Evolutionary conservation across 1,139 yeast genomes (phyloP).

Genomic region (Kodamaea suecica): DNA sequence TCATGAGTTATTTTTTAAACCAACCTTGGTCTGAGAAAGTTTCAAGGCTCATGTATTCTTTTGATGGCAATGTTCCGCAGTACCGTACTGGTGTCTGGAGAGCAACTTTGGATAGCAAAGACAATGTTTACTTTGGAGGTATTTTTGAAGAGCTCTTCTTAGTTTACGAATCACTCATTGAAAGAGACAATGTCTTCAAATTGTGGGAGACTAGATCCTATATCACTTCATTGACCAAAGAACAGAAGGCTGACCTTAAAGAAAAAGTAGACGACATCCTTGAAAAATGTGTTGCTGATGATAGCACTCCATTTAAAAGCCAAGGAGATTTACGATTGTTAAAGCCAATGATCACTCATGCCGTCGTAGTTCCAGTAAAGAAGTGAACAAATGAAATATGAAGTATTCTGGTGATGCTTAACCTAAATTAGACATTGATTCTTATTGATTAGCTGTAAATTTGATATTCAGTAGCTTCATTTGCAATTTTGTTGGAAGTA

Average conservation of each 20-base stretch:
- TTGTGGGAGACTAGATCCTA: constrained; percentile 61
- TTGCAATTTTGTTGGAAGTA: no score
- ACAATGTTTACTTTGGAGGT: constrained; percentile 23
- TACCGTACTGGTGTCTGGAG: constrained; percentile 55
- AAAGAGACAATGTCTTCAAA: constrained; percentile 37
- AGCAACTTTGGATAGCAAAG: constrained; percentile 28
- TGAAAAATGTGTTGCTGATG: constrained; percentile 14
- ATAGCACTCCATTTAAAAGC: constrained; percentile 3
- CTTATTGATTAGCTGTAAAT: no score
- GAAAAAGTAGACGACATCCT: constrained; percentile 26
- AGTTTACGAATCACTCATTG: constrained; percentile 30
- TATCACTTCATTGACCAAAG: constrained; percentile 45
- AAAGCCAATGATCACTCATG: constrained; percentile 18
- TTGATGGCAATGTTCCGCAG: constrained; percentile 52
- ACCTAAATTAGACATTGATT: no score
- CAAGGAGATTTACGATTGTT: constrained; percentile 10
- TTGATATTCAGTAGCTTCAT: no score
- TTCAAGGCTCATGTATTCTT: constrained; percentile 25
- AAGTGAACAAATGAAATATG: no score
- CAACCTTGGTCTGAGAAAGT: constrained; percentile 29
- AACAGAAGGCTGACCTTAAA: constrained; percentile 32
- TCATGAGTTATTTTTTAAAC: constrained; percentile 13
- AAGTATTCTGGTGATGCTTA: no score
- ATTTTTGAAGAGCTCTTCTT: constrained; percentile 30
- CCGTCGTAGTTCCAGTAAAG: constrained; percentile 12